phyloP scores from a whole-genome alignment of 202 grass and related monocot genomes.

The Digitaria exilis region DNA sequence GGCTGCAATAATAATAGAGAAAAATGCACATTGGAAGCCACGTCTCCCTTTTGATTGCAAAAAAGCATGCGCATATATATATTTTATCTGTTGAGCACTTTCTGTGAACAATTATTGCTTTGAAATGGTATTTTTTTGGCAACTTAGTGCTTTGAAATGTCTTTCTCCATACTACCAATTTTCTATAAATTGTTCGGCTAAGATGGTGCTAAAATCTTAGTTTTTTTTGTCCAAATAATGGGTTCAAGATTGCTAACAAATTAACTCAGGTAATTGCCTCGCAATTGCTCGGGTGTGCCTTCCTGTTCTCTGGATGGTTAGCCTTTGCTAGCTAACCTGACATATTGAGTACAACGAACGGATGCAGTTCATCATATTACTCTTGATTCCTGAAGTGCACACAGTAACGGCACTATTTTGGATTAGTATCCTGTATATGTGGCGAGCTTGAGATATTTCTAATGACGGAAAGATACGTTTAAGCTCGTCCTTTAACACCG shows the following conservation, averaged over 20 bases:
- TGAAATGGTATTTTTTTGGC: not conserved
- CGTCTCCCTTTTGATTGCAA: not conserved
- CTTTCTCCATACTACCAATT: not conserved
- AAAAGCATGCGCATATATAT: not conserved
- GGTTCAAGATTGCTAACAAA: not conserved
- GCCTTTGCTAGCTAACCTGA: slow-evolving; percentile 9
- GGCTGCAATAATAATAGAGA: not conserved
- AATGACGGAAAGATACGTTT: not conserved
- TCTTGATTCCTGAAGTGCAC: not conserved
- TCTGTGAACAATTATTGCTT: not conserved
- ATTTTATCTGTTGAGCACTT: not conserved
- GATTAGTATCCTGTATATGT: not conserved
- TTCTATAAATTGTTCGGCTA: not conserved
- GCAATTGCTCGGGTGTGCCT: not conserved
- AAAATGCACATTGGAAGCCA: not conserved
- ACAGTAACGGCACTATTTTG: not conserved
- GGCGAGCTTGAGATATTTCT: not conserved
- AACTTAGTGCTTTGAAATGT: not conserved
- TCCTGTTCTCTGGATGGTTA: not conserved
- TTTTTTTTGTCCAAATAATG: not conserved
- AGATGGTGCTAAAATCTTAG: not conserved
- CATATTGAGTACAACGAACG: not conserved
- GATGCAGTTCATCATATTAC: not conserved
- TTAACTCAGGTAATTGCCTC: not conserved
- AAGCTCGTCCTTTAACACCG: not conserved